Base-by-base conservation (phyloP, 1,139 yeast species). In the Geotrichum cucujoidarum region DNA sequence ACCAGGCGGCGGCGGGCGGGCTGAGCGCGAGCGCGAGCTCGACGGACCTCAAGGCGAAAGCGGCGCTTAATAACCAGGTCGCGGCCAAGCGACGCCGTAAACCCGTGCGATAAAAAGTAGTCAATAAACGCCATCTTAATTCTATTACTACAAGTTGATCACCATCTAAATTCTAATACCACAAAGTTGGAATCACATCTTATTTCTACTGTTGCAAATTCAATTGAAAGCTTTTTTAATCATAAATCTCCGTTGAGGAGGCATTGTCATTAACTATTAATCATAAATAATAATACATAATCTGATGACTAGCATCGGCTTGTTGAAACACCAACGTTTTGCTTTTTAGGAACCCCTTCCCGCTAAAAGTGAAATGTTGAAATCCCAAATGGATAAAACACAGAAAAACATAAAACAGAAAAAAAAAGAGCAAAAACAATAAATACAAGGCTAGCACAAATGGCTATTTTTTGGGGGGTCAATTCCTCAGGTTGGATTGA, bases 311-410 rank as follows among this genome's bases (percentile, higher is more conserved):
- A 40, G 44, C 48, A 45, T 45, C 45, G 45, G 27, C 10, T 45
- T 40, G 48, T 45, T 45, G 48, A 45, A 40, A 41, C 42, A 46
- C 40, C 17, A 40, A 29, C 27, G 27, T 24, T 10, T 24, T 24
- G 14, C 27, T 43, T 48, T 43, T 48, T 34, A 40, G 43, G 44
- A 43, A 48, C 45, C 45, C 48, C 47, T 40, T 48, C 45, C 45
- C 48, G 41, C 51, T 45, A 53, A 45, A 46, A 47, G 49, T n/a
- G n/a, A n/a, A 54, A 55, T 57, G 60, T 57, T 57, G 60, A 57
- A 57, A 57, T 56, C 59, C 54, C 56, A 53, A 53, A 50, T 53
- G 44, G 34, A 17, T 32, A n/a, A n/a, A n/a, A 24, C 10, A 24
- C 6, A 6, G 27, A 10, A 24, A 24, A 10, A 24, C 25, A 20